These are phyloP conservation scores for Salinomyces thailandicus DNA, from an alignment of 2,329 filamentous ascomycete genomes.

Conservation along the genomic window DNA sequence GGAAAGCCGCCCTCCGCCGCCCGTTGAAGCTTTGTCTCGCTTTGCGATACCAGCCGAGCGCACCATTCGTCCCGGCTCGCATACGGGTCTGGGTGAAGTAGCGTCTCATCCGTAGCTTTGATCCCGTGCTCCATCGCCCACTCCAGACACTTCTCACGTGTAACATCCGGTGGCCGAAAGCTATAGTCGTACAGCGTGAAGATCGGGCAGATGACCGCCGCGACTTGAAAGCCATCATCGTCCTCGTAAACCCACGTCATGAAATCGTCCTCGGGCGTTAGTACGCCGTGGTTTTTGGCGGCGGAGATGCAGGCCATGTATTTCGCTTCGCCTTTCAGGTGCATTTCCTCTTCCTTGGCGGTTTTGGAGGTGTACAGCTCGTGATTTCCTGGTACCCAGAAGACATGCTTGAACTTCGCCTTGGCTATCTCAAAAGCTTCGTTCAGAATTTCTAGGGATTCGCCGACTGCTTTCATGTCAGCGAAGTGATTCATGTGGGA, in stretches of 20 bases:
- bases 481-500: too few species aligned
- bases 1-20: constrained; percentile 22
- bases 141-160: constrained; percentile 37
- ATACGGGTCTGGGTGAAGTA: constrained; percentile 38
- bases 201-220: constrained; percentile 43
- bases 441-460: constrained; percentile 25
- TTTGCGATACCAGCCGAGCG: constrained; percentile 30
- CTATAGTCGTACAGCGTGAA: constrained; percentile 53
- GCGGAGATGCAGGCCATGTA: constrained; percentile 46
- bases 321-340: constrained; percentile 41
- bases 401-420: constrained; percentile 37
- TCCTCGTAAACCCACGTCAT: constrained; percentile 34
- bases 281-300: constrained; percentile 42
- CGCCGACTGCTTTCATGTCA: too few species aligned
- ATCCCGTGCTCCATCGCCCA: constrained; percentile 38
- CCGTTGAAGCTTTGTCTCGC: constrained; percentile 31
- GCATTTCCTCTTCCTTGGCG: constrained; percentile 25
- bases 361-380: constrained; percentile 45
- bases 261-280: constrained; percentile 48
- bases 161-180: constrained; percentile 42
- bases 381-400: constrained; percentile 49
- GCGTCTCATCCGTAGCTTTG: constrained; percentile 36
- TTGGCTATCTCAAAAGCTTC: constrained; percentile 33
- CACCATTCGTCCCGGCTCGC: constrained; percentile 37
- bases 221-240: constrained; percentile 37